Conservation (phyloP, 768 basidiomycete species). For the Boletellus ananiceps region DNA sequence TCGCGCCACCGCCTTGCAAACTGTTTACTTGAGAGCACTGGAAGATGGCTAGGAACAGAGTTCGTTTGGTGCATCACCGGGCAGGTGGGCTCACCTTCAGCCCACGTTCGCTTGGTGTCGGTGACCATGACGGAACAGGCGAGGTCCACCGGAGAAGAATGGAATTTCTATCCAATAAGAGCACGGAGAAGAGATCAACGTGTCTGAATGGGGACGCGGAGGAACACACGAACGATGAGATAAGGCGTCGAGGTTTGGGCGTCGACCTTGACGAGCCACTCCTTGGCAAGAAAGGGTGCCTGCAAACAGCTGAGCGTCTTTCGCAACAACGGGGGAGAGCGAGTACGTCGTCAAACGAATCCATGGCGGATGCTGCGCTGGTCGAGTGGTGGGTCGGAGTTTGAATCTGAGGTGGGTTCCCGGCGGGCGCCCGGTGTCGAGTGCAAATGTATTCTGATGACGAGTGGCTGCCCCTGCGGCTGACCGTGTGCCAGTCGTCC, state of each 20-base stretch:
- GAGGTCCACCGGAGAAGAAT: slow-evolving; percentile 49
- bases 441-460: slow-evolving; percentile 31
- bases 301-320: slow-evolving; percentile 21
- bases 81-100: slow-evolving; percentile 50
- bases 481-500: slow-evolving; percentile 33
- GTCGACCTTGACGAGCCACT: slow-evolving; percentile 73
- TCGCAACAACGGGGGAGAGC: not conserved
- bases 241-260: slow-evolving; percentile 58
- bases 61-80: slow-evolving; percentile 21
- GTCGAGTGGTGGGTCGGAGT: slow-evolving; percentile 18
- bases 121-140: slow-evolving; percentile 62
- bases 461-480: slow-evolving; percentile 46
- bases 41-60: slow-evolving; percentile 11
- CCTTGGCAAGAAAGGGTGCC: slow-evolving; percentile 59
- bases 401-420: slow-evolving; percentile 6
- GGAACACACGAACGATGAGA: slow-evolving; percentile 54
- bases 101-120: slow-evolving; percentile 72
- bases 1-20: slow-evolving; percentile 68
- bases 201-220: slow-evolving; percentile 4
- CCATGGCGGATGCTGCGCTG: slow-evolving; percentile 31
- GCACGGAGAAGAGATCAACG: slow-evolving; percentile 6
- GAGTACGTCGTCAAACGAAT: slow-evolving; percentile 43
- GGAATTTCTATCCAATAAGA: slow-evolving; percentile 52
- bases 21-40: slow-evolving; percentile 53
- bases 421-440: too few relatives aligned